Percentiles rank a stretch among this genome's conserved stretches.
Evolutionary conservation across 140 eudicot species (phyloP).

Genomic region (Eryngium alpinum): DNA sequence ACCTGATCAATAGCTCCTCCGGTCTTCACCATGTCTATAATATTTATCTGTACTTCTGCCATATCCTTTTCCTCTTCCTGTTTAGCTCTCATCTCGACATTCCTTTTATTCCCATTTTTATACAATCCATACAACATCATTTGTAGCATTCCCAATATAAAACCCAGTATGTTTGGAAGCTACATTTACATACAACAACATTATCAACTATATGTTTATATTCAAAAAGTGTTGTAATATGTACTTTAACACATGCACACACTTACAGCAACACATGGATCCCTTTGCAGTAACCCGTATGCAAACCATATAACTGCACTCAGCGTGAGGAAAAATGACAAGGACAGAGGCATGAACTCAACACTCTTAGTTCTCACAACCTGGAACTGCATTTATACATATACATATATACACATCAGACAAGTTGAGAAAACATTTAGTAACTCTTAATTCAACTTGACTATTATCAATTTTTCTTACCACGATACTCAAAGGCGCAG

Average conservation of each 20-base stretch:
- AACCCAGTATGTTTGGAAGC: slow-evolving; percentile 39
- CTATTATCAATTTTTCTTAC: slow-evolving; percentile 15
- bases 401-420: background rate
- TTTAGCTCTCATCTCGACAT: slow-evolving; percentile 8
- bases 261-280: slow-evolving; percentile 40
- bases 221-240: too few species aligned
- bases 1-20: too few species aligned
- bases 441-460: background rate
- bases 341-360: slow-evolving; percentile 42
- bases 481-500: slow-evolving; percentile 43
- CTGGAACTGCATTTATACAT: slow-evolving; percentile 24
- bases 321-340: slow-evolving; percentile 41
- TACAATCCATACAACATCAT: slow-evolving; percentile 51
- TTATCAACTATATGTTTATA: background rate
- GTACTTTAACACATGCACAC: background rate
- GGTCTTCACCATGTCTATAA: too few species aligned
- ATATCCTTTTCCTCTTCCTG: background rate
- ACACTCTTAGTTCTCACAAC: slow-evolving; percentile 37
- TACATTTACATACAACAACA: background rate
- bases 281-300: slow-evolving; percentile 32
- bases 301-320: slow-evolving; percentile 45
- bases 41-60: slow-evolving; percentile 22
- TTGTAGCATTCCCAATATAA: slow-evolving; percentile 58
- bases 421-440: background rate
- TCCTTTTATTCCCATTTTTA: slow-evolving; percentile 18